Conservation (phyloP, 768 basidiomycete genomes). For the Collybia sordida region DNA sequence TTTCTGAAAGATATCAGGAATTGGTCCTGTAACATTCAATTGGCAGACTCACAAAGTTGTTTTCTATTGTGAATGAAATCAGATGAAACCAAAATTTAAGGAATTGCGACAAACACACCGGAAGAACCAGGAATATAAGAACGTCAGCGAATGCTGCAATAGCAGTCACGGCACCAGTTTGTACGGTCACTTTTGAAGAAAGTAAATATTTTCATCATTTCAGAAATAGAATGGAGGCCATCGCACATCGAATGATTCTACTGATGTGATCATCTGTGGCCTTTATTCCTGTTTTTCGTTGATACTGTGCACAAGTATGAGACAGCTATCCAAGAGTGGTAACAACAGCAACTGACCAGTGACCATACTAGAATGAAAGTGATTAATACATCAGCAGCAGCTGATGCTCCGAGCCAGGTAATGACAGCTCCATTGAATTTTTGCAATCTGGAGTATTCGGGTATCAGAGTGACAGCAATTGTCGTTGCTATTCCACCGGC, state of each 20-base stretch:
- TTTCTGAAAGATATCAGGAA: too few species aligned
- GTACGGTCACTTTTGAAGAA: conserved; percentile 27
- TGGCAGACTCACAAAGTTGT: too few species aligned
- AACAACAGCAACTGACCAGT: conserved; percentile 27
- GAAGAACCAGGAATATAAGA: conserved; percentile 39
- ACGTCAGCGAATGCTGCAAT: conserved; percentile 42
- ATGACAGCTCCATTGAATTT: conserved; percentile 44
- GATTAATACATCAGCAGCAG: conserved; percentile 40
- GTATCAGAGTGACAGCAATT: conserved; percentile 34
- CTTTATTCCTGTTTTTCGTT: conserved; percentile 39
- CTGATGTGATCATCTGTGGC: conserved; percentile 33
- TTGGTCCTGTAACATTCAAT: too few species aligned
- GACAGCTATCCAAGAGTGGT: conserved; percentile 5
- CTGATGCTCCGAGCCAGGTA: conserved; percentile 43
- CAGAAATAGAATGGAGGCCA: background rate
- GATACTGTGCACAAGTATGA: conserved; percentile 13
- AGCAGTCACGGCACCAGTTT: conserved; percentile 38
- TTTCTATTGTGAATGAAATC: too few species aligned
- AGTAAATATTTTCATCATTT: too few species aligned
- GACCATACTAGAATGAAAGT: conserved; percentile 36
- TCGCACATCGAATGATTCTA: too few species aligned
- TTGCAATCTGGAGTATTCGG: conserved; percentile 37
- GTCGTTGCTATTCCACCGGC: too few species aligned
- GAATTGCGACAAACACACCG: too few species aligned
- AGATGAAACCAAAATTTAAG: background rate